These are phyloP conservation scores for Aspergillus brunneoviolaceus DNA, from an alignment of 2,329 filamentous ascomycete species.

Conservation along the genomic window DNA sequence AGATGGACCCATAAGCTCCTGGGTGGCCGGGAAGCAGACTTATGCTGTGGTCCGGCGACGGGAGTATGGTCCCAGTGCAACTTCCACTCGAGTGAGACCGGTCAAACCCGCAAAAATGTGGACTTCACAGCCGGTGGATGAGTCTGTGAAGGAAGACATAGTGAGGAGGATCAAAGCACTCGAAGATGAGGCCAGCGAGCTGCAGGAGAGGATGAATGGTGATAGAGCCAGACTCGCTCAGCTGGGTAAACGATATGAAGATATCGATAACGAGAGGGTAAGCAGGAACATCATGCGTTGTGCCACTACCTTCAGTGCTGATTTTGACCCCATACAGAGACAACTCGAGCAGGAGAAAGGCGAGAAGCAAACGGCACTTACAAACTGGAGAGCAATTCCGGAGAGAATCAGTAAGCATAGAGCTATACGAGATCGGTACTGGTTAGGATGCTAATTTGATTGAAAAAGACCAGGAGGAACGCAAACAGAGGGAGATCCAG, in stretches of 20 bases:
- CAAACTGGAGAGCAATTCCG: slow-evolving; percentile 66
- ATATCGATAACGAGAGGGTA: slow-evolving; percentile 46
- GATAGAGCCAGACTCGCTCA: slow-evolving; percentile 30
- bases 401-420: slow-evolving; percentile 64
- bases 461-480: slow-evolving; percentile 46
- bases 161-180: slow-evolving; percentile 50
- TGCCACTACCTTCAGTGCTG: not conserved
- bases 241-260: slow-evolving; percentile 23
- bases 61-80: slow-evolving; percentile 76
- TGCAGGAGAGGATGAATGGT: slow-evolving; percentile 27
- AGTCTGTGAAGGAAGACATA: slow-evolving; percentile 57
- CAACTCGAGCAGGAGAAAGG: slow-evolving; percentile 59
- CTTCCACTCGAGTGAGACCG: slow-evolving; percentile 65
- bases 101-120: slow-evolving; percentile 66
- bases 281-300: slow-evolving; percentile 9
- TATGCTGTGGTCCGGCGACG: slow-evolving; percentile 68
- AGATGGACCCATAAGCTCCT: slow-evolving; percentile 60
- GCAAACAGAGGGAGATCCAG: slow-evolving; percentile 45
- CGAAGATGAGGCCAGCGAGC: slow-evolving; percentile 42
- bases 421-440: not conserved
- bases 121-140: slow-evolving; percentile 74
- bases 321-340: slow-evolving; percentile 20
- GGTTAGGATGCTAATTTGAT: slow-evolving; percentile 25
- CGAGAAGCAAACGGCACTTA: slow-evolving; percentile 64
- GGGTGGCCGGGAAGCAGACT: slow-evolving; percentile 65